Base-by-base conservation (phyloP, 2,329 filamentous ascomycete genomes). In the Neurospora crassa region DNA sequence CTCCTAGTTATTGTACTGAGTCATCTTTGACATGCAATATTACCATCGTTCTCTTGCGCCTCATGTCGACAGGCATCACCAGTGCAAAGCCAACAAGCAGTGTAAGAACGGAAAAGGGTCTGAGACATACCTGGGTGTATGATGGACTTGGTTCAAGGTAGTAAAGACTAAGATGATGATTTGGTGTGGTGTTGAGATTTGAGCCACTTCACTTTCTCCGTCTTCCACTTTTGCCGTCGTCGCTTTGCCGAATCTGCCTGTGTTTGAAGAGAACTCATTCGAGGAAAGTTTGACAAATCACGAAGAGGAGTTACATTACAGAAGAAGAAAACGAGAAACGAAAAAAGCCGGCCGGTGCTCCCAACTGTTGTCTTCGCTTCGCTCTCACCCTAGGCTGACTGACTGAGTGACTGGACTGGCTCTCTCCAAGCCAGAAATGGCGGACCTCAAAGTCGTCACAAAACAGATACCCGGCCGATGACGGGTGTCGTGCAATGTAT, bases 401-500 rank as follows among this genome's bases (percentile, higher is more conserved):
- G 53, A 63, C 53, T 18, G 16, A 63, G 29, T 63, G 24, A 63
- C 53, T 63, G 53, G 29, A 63, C 16, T 63, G 53, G 24, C 16
- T 63, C 53, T 63, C 16, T 37, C 63, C 45, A 71, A 67, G 63
- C 70, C 73, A 68, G 59, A 69, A 70, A 43, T 72, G 77, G 75
- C 77, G 74, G 80, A 78, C 72, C 78, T 79, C 72, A 76, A 73
- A 76, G 69, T 78, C 77, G 80, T 81, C 70, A 68, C 76, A 81
- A 80, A 73, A 69, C 68, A 69, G 75, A 75, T 75, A 75, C 74
- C 77, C 77, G 72, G 74, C 73, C 74, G 74, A 78, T 80, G 80
- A 81, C 78, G 80, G 81, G 76, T 79, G 79, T 74, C 76, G 82
- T 83, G 79, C 73, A 72, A 81, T 76, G 79, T 78, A 67, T 71